A percentile compares a stretch with the other conserved stretches of the same genome.
Evolutionary conservation across 176 grass and related monocot species (phyloP).

Genomic region (Rhynchospora breviuscula): DNA sequence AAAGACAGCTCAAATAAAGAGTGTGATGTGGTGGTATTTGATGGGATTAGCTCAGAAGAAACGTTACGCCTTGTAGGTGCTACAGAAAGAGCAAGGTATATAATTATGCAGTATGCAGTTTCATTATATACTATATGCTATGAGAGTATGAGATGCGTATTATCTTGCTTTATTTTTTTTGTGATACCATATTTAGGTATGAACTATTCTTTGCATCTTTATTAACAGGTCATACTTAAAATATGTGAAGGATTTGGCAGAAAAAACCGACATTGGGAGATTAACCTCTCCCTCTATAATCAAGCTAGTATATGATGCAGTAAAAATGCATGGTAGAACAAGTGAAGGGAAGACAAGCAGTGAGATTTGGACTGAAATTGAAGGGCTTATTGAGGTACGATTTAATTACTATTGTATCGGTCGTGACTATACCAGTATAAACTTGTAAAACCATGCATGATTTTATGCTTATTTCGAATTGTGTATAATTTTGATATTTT

Average conservation of each 20-base stretch:
- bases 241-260: constrained; percentile 57
- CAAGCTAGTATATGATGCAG: constrained; percentile 72
- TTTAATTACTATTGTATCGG: background rate
- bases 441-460: background rate
- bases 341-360: constrained; percentile 61
- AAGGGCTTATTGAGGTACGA: constrained; percentile 61
- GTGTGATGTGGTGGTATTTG: constrained; percentile 83
- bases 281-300: constrained; percentile 72
- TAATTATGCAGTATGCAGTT: background rate
- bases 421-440: background rate
- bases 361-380: constrained; percentile 83
- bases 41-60: constrained; percentile 74
- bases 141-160: background rate
- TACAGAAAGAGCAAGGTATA: constrained; percentile 77
- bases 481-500: background rate
- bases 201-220: background rate
- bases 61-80: constrained; percentile 61
- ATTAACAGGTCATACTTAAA: constrained; percentile 82
- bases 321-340: constrained; percentile 47
- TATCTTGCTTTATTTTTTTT: background rate
- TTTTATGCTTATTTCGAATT: background rate
- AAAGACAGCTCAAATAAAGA: constrained; percentile 38
- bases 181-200: background rate
- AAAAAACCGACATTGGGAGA: constrained; percentile 95
- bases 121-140: background rate